A percentile compares a stretch with the other conserved stretches of the same genome.
Conservation (phyloP, 345 rosid genomes). For the Populus deltoides region DNA sequence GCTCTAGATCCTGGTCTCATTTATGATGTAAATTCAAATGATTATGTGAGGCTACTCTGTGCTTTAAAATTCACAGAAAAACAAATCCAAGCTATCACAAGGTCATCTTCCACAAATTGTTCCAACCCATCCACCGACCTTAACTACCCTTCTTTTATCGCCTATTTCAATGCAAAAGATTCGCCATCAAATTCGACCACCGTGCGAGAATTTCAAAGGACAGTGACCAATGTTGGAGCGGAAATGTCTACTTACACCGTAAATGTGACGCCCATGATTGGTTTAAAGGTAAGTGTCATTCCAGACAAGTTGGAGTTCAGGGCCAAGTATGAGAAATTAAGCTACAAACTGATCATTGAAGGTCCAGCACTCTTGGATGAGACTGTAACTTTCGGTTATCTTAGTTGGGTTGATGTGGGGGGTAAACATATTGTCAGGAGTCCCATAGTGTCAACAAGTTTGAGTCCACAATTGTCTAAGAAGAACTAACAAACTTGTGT, state of each 20-base stretch:
- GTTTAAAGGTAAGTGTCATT: constrained; percentile 27
- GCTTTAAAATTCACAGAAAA: constrained; percentile 41
- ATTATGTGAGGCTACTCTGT: constrained; percentile 47
- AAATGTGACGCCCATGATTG: constrained; percentile 23
- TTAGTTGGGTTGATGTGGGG: constrained; percentile 45
- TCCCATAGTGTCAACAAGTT: constrained; percentile 40
- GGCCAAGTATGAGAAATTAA: constrained; percentile 39
- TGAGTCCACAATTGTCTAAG: neutral
- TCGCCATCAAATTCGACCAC: neutral
- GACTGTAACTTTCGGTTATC: constrained; percentile 31
- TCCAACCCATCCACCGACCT: constrained; percentile 42
- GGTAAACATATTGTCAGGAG: constrained; percentile 44
- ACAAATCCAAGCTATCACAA: constrained; percentile 47
- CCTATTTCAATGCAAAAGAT: constrained; percentile 19
- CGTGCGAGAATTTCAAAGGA: constrained; percentile 36
- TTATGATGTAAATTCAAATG: constrained; percentile 39
- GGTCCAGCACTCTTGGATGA: constrained; percentile 22
- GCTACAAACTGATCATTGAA: constrained; percentile 39
- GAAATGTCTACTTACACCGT: constrained; percentile 34
- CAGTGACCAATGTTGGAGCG: constrained; percentile 53
- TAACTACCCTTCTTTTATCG: constrained; percentile 62
- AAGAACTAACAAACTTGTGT: neutral
- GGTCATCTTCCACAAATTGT: constrained; percentile 36
- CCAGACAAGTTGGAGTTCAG: constrained; percentile 45
- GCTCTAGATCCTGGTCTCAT: constrained; percentile 58